These are phyloP conservation scores for Xanthoconium stramineum DNA, from an alignment of 768 basidiomycete genomes.

Conservation along the genomic window DNA sequence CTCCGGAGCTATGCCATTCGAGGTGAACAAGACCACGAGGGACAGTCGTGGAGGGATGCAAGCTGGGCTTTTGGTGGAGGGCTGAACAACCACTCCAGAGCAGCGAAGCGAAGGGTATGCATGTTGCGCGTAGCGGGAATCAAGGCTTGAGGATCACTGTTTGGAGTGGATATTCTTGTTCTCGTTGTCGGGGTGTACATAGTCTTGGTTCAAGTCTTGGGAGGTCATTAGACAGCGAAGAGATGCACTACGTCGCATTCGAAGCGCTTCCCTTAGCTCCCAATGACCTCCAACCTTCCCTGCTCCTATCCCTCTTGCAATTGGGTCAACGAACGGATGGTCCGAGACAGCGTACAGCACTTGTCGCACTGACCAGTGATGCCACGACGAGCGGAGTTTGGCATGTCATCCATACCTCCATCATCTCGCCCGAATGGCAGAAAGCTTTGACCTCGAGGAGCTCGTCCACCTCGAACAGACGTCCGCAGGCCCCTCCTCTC, in stretches of 20 bases:
- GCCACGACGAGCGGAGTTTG: too few relatives aligned
- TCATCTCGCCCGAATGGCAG: conserved; percentile 4
- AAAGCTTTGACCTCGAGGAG: conserved; percentile 52
- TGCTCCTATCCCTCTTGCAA: too few relatives aligned
- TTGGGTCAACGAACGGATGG: too few relatives aligned
- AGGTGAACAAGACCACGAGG: neutral
- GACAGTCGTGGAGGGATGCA: conserved; percentile 5
- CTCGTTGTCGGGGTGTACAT: neutral
- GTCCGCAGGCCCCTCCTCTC: conserved; percentile 31
- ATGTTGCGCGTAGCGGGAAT: conserved; percentile 9
- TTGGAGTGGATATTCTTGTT: neutral
- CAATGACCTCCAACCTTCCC: too few relatives aligned
- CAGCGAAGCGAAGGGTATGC: neutral
- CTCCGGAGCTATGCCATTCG: conserved; percentile 2
- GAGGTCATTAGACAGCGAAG: too few relatives aligned
- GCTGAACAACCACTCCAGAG: conserved; percentile 9
- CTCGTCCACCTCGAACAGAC: conserved; percentile 63
- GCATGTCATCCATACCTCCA: neutral
- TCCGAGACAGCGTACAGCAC: too few relatives aligned
- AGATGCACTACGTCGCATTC: too few relatives aligned
- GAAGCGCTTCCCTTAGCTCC: too few relatives aligned
- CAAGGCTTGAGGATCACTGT: neutral
- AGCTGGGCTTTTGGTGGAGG: conserved; percentile 10
- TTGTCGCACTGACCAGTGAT: too few relatives aligned
- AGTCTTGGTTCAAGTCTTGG: neutral